A percentile compares a stretch with the other conserved stretches of the same genome.
Evolutionary conservation across 805 yeast genomes (phyloP).

Genomic region (Candida chilensis): DNA sequence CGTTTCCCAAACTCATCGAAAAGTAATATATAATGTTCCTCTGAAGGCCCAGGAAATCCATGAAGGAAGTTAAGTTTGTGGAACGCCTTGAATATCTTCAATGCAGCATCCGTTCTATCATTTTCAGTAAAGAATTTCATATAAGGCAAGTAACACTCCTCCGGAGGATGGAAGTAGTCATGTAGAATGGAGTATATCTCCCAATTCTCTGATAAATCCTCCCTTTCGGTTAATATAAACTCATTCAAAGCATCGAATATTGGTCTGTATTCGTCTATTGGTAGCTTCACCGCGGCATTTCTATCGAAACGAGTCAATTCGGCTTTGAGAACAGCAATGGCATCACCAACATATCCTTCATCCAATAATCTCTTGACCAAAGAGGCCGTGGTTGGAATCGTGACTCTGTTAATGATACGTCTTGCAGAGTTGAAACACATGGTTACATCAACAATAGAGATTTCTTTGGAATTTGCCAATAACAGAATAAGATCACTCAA

Average conservation of each 20-base stretch:
- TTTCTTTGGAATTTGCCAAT: too few relatives aligned
- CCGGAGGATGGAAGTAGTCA: constrained; percentile 47
- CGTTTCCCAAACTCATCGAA: constrained; percentile 53
- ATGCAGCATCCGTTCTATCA: constrained; percentile 52
- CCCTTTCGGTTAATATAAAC: constrained; percentile 25
- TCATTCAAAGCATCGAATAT: constrained; percentile 32
- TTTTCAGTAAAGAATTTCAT: constrained; percentile 46
- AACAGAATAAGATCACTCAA: too few relatives aligned
- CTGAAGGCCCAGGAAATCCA: constrained; percentile 39
- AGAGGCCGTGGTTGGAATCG: too few relatives aligned
- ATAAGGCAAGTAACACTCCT: constrained; percentile 47
- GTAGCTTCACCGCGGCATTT: too few relatives aligned
- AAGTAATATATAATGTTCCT: constrained; percentile 50
- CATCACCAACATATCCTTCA: constrained; percentile 25
- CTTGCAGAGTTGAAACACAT: too few relatives aligned
- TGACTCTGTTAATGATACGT: too few relatives aligned
- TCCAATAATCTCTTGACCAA: constrained; percentile 23
- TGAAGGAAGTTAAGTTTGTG: constrained; percentile 45
- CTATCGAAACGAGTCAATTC: too few relatives aligned
- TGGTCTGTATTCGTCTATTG: constrained; percentile 10
- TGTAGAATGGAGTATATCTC: constrained; percentile 48
- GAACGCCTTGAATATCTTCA: constrained; percentile 52
- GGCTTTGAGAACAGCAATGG: constrained; percentile 26
- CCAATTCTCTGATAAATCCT: constrained; percentile 36
- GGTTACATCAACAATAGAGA: too few relatives aligned